phyloP scores from a whole-genome alignment of 2,329 filamentous ascomycete species.

The Davidsoniella australis region DNA sequence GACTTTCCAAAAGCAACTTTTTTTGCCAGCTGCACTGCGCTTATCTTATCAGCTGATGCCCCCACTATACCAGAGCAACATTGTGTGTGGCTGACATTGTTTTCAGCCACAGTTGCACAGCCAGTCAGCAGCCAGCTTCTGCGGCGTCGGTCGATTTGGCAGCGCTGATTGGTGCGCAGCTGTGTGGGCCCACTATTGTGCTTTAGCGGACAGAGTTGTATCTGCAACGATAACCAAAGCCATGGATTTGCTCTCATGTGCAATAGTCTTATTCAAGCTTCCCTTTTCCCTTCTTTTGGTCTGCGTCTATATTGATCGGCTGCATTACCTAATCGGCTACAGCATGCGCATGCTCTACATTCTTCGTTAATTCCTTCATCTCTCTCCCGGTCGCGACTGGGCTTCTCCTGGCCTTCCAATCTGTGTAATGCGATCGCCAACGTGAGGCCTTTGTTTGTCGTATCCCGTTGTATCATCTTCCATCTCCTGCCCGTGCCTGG shows the following conservation, averaged over 20 bases:
- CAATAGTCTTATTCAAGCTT: not conserved
- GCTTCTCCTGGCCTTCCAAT: not conserved
- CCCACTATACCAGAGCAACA: not conserved
- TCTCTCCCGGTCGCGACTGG: not conserved
- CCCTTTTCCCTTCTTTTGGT: not conserved
- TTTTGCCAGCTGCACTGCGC: not conserved
- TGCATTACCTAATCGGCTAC: not conserved
- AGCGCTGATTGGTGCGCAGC: no score
- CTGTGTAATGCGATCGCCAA: not conserved
- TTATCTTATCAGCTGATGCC: slow-evolving; percentile 5
- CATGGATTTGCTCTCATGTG: no score
- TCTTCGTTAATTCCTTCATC: not conserved
- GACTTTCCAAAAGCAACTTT: slow-evolving; percentile 1
- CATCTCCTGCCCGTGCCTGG: no score
- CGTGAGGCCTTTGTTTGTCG: slow-evolving; percentile 2
- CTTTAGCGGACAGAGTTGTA: no score
- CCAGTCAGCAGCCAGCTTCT: no score
- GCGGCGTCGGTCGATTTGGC: no score
- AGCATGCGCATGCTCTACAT: not conserved
- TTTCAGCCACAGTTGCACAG: no score
- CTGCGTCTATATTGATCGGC: no score
- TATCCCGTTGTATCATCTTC: not conserved
- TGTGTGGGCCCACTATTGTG: no score
- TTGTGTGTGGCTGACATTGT: not conserved
- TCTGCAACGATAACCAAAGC: no score